Evolutionary conservation across 805 yeast species (phyloP), one percentile per base, ranked within the genome.

Genomic region (Wickerhamomyces hampshirensis): DNA sequence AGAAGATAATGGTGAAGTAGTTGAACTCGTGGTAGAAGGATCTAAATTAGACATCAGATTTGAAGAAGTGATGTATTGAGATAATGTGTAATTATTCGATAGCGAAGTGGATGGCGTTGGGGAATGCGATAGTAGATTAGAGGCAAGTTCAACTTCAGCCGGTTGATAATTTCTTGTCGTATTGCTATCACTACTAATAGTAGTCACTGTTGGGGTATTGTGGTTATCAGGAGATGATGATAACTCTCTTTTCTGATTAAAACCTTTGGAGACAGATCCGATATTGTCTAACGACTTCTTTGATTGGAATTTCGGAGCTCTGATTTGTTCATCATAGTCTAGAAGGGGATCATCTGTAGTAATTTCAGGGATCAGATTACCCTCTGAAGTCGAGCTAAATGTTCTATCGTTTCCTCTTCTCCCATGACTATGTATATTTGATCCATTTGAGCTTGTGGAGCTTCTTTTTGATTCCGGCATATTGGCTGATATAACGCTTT

Each of bases 261-360:
- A 21, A 21, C 11, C 24, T 11, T 11, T 21, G 10, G 24, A 21
- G 10, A 21, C 24, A 8, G 24, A 21, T 14, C 43, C 43, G 33
- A 34, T 36, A 24, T 38, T 42, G 10, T 44, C 48, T 11, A 47
- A 26, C 11, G 42, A 42, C 27, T 30, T 42, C 39, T 26, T 33
- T 13, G 42, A 39, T 9, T 14, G 46, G 35, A 54, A 46, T 38
- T 54, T 54, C 3, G 59, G 59, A 1, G 55, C 59, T 16, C 59
- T 38, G 17, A 54, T 54, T 35, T 53, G 58, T 28, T 51, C 50
- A 34, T 54, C 48, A 31, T 54, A 49, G 39, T 54, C 58, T 24
- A 51, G 28, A 5, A 46, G 31, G 0, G 59, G 59, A 24, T 53
- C 44, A 28, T 53, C 59, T 3, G 46, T 34, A 23, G 44, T 38